Percentiles rank a stretch among this genome's conserved stretches.
phyloP scores from a whole-genome alignment of 306 rosid species.

The Castanopsis chinensis region DNA sequence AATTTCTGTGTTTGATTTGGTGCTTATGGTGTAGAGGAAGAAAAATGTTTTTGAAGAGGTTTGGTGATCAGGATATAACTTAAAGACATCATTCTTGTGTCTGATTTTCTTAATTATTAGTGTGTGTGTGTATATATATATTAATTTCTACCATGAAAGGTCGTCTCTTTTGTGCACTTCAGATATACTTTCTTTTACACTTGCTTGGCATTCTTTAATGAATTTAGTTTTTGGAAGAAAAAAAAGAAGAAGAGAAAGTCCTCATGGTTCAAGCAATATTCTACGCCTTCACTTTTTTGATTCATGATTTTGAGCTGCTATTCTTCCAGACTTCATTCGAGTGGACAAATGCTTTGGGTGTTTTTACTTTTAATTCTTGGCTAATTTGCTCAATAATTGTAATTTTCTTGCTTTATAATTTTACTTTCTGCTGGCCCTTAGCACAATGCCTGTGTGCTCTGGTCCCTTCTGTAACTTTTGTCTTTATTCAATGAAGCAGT shows the following conservation, averaged over 20 bases:
- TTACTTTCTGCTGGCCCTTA: no score
- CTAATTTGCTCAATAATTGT: no score
- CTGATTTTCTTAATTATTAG: not conserved
- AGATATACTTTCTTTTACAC: not conserved
- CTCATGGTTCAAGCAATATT: not conserved
- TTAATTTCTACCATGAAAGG: not conserved
- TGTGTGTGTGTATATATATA: not conserved
- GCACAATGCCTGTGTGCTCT: no score
- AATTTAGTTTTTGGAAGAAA: not conserved
- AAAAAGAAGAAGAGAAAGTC: no score
- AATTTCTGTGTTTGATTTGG: not conserved
- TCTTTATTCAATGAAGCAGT: no score
- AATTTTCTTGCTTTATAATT: no score
- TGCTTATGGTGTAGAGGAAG: not conserved
- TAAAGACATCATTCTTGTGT: not conserved
- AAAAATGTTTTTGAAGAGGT: not conserved
- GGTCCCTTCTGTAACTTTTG: no score
- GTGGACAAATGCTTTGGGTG: no score
- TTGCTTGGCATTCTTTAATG: not conserved
- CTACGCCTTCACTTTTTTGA: not conserved
- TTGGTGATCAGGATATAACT: not conserved
- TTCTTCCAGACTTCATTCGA: no score
- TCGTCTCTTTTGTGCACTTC: not conserved
- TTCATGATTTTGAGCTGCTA: not conserved
- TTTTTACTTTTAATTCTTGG: no score